Evolutionary conservation across 1,139 yeast genomes (phyloP).

Genomic region (Taphrina betulina): DNA sequence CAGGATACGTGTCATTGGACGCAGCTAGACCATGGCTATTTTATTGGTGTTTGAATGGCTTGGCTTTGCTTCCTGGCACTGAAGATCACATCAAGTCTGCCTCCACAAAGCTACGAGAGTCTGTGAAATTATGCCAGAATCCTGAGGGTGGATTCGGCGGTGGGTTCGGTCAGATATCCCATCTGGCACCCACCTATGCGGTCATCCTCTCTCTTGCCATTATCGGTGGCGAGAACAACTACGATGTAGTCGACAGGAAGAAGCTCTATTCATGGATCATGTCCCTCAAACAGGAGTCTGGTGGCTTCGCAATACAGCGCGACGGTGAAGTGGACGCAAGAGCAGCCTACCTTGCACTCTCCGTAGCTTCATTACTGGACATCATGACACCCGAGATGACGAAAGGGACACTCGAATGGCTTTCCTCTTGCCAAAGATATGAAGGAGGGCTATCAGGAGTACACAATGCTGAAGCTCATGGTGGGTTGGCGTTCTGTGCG

Average conservation of each 20-base stretch:
- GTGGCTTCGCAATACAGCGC: constrained; percentile 69
- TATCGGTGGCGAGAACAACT: constrained; percentile 51
- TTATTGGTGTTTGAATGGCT: constrained; percentile 75
- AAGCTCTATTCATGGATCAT: constrained; percentile 65
- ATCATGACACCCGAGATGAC: constrained; percentile 63
- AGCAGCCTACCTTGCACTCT: constrained; percentile 80
- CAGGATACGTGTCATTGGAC: constrained; percentile 50
- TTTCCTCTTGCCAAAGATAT: constrained; percentile 75
- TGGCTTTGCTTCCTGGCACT: constrained; percentile 47
- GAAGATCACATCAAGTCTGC: not conserved
- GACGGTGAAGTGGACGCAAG: constrained; percentile 87
- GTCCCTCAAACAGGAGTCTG: constrained; percentile 63
- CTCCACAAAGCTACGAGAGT: constrained; percentile 44
- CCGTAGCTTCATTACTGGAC: constrained; percentile 66
- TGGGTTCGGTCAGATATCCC: constrained; percentile 76
- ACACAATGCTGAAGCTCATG: constrained; percentile 89
- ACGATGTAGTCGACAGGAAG: constrained; percentile 50
- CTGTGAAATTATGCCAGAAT: constrained; percentile 26
- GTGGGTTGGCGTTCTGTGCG: constrained; percentile 93
- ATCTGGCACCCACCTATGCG: constrained; percentile 83
- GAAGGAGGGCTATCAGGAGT: constrained; percentile 94
- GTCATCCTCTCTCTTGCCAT: constrained; percentile 63
- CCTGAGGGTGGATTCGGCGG: constrained; percentile 75
- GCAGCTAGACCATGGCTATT: constrained; percentile 90
- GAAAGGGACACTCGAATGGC: constrained; percentile 58